phyloP scores from a whole-genome alignment of 345 rosid species.

The Kernera saxatilis region DNA sequence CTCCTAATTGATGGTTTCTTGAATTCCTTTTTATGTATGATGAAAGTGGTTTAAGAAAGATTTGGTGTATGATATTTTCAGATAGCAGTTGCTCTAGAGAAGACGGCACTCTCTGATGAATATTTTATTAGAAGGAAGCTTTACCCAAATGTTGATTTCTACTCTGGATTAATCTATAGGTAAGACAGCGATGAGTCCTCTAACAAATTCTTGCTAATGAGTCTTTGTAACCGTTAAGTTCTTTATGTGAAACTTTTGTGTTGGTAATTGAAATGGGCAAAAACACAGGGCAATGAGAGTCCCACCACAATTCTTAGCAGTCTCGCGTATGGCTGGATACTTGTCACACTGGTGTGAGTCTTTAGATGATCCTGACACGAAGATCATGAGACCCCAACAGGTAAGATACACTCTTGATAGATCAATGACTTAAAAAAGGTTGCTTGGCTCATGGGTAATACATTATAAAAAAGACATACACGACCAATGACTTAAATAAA shows the following conservation, averaged over 20 bases:
- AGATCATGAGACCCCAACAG: constrained; percentile 97
- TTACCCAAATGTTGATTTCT: constrained; percentile 96
- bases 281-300: constrained; percentile 77
- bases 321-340: constrained; percentile 88
- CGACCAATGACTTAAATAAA: no score
- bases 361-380: constrained; percentile 87
- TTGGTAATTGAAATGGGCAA: neutral
- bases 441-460: neutral
- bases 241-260: neutral
- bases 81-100: constrained; percentile 92
- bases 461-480: neutral
- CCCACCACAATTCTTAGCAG: constrained; percentile 69
- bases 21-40: no score
- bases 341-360: constrained; percentile 95
- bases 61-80: constrained; percentile 24
- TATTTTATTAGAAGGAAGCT: constrained; percentile 80
- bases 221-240: neutral
- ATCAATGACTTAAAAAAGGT: neutral
- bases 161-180: constrained; percentile 87
- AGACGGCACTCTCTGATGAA: constrained; percentile 81
- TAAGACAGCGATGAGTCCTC: constrained; percentile 10
- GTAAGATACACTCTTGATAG: constrained; percentile 32
- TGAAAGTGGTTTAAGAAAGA: neutral
- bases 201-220: neutral
- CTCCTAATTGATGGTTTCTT: neutral